Evolutionary conservation across 805 yeast genomes (phyloP).

Genomic region (Zygosaccharomyces gambellarensis): DNA sequence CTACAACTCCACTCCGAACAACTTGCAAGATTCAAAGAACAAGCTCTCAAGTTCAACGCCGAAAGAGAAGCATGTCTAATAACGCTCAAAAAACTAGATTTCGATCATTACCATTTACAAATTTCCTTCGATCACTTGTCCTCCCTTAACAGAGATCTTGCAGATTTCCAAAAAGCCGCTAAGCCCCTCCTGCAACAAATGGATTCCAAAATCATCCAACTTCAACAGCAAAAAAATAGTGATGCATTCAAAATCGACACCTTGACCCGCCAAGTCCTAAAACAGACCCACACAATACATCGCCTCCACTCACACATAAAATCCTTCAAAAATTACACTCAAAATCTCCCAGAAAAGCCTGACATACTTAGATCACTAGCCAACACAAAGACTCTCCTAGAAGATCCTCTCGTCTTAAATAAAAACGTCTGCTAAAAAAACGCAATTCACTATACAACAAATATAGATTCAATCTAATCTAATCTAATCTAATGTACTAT

Average conservation of each 20-base stretch:
- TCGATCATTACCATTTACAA: background rate
- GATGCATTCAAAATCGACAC: slow-evolving; percentile 4
- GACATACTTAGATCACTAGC: background rate
- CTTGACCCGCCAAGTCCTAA: background rate
- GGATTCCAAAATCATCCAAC: background rate
- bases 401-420: background rate
- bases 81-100: background rate
- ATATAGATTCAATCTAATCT: no score
- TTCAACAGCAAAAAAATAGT: background rate
- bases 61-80: background rate
- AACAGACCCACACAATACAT: background rate
- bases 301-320: background rate
- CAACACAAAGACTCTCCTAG: background rate
- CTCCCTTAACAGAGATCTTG: background rate
- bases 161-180: background rate
- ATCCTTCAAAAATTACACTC: background rate
- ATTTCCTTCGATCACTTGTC: background rate
- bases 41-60: background rate
- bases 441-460: no score
- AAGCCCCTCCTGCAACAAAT: background rate
- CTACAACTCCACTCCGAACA: background rate
- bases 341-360: background rate
- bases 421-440: background rate
- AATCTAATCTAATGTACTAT: no score
- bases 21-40: background rate